Evolutionary conservation across 805 yeast genomes (phyloP), one percentile per base, ranked within the genome.

Genomic region (Kockiozyma suomiensis): DNA sequence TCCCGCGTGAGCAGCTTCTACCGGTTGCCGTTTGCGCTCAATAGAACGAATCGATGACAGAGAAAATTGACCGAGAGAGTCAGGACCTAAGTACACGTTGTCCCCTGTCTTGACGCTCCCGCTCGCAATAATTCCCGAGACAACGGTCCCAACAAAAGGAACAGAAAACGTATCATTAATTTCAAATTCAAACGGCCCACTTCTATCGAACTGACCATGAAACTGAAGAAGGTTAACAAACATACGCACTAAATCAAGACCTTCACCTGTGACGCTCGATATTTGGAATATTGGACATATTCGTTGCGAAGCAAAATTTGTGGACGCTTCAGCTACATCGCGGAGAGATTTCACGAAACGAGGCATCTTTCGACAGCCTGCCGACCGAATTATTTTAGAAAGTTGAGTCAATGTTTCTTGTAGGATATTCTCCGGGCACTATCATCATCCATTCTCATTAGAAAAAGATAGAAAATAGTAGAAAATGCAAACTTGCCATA

Each of bases 131-230:
- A 64, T 54, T 6, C 67, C 67, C 1, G 67, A 64, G 6, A 64
- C 66, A 10, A 64, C 67, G 12, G 67, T 62, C 26, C 67, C 67
- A 4, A 64, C 67, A 50, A 64, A 64, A 8, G 67, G 67, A 17
- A 64, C 67, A 6, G 67, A 62, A 32, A 64, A 64, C n/a, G 63
- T 62, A 21, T 64, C 67, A 43, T 56, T 64, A 23, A 64, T 50
- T 32, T 62, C 64, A 45, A 62, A 64, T 40, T 59, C 63, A 35
- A 64, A 55, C 12, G 61, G 61, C 10, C 51, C 66, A 17, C 13
- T 26, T 13, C 30, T 28, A 49, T 62, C 54, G 28, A 62, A 63
- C 37, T 55, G 64, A 25, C 66, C 61, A 40, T 62, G 59, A 49
- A 54, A 58, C 12, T 66, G 67, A 23, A 64, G 45, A 15, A 62